Evolutionary conservation across 108 stramenopile species (phyloP), one percentile per base, ranked within the genome.

Genomic region (Bacterosira constricta): DNA sequence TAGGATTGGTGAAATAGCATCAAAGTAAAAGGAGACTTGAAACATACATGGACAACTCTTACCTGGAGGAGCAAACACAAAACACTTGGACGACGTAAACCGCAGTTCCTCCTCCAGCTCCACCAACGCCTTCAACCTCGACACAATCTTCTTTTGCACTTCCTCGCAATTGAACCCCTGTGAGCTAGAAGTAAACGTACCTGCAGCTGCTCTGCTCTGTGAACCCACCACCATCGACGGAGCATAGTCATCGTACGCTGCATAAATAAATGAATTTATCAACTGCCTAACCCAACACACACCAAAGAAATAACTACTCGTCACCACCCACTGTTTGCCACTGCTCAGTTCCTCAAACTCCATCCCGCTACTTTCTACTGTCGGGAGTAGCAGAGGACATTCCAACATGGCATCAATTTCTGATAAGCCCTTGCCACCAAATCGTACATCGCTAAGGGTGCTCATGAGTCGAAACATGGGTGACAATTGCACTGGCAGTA

Each of bases 331-430:
- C 36, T 84, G 75, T 36, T 69, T 46, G 3, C 31, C 20, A 1
- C 46, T n/a, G 20, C 54, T 53, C 13, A 82, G 52, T 4, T 73
- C 76, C 37, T 65, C 39, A 36, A 80, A 79, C 27, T 79, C 79
- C 30, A 68, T 47, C 3, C 56, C 64, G 7, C 60, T 68, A 11
- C 41, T 68, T 46, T 77, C 67, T n/a, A 50, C 9, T 12, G 41
- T 41, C 29, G 74, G 75, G 25, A 84, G 46, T 18, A 81, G 62
- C 31, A 84, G 0, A 1, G 83, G 83, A 35, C 73, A 68, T 21
- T 67, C 75, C 0, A 84, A 37, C 36, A 84, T 61, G 18, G 78
- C 80, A 63, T 84, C 80, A n/a, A 84, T 61, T 37, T 83, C 82
- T 0, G 34, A 35, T 0, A 79, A 26, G 15, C 75, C 77, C 38